phyloP scores from a whole-genome alignment of 1,284 basidiomycete genomes.

The Ganoderma lucidum region DNA sequence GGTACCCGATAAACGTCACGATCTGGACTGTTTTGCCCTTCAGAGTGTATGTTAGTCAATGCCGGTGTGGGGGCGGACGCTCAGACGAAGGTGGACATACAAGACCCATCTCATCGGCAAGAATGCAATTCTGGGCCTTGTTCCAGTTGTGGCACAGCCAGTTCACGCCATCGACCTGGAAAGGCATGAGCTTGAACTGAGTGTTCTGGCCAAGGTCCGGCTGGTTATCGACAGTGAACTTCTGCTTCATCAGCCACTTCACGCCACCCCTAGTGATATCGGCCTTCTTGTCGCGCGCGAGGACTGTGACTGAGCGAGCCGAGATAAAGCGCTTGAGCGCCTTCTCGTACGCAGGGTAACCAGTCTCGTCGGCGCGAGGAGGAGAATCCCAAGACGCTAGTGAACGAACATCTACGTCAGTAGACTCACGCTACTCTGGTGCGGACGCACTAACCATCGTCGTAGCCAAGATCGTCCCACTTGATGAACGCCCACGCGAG shows the following conservation, averaged over 20 bases:
- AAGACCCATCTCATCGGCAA: constrained; percentile 99
- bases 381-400: constrained; percentile 93
- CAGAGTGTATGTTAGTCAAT: constrained; percentile 19
- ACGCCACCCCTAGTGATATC: constrained; percentile 37
- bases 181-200: constrained; percentile 80
- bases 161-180: constrained; percentile 92
- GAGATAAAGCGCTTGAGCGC: constrained; percentile 75
- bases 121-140: constrained; percentile 86
- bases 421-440: background rate
- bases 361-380: constrained; percentile 62
- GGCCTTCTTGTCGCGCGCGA: constrained; percentile 52
- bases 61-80: background rate
- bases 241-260: constrained; percentile 54
- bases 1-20: constrained; percentile 83
- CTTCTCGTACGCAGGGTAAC: constrained; percentile 68
- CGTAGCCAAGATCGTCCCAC: constrained; percentile 91
- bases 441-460: constrained; percentile 67
- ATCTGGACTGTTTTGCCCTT: constrained; percentile 96
- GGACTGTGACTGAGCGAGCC: constrained; percentile 70
- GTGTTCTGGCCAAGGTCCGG: constrained; percentile 71
- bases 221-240: constrained; percentile 57
- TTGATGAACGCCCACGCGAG: constrained; percentile 88
- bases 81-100: constrained; percentile 49
- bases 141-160: constrained; percentile 94
- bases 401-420: background rate